A percentile compares a stretch with the other conserved stretches of the same genome.
phyloP scores from a whole-genome alignment of 1,284 basidiomycete genomes.

The Coniferiporia weirii region DNA sequence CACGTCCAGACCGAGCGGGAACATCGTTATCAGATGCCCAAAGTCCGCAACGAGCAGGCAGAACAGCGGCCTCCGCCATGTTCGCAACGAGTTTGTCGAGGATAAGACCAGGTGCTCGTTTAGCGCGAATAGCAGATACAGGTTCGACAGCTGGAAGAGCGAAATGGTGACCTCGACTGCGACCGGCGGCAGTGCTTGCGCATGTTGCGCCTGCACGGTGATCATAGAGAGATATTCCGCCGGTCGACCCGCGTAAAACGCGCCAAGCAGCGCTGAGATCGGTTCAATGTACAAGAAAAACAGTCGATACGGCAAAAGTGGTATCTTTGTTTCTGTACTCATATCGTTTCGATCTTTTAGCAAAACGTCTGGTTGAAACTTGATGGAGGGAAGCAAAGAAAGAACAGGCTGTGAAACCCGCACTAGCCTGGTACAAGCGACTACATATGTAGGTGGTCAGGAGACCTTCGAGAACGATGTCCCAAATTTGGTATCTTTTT shows the following conservation, averaged over 20 bases:
- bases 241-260: slow-evolving; percentile 42
- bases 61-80: slow-evolving; percentile 41
- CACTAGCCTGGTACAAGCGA: no score
- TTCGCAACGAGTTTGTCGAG: slow-evolving; percentile 35
- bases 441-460: no score
- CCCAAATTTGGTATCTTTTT: no score
- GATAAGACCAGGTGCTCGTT: slow-evolving; percentile 48
- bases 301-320: slow-evolving; percentile 32
- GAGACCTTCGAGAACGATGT: no score
- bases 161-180: slow-evolving; percentile 32
- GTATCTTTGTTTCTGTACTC: slow-evolving; percentile 11
- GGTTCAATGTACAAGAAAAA: slow-evolving; percentile 53
- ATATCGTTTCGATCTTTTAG: background rate
- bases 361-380: no score
- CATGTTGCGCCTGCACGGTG: background rate
- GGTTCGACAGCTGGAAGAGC: slow-evolving; percentile 44
- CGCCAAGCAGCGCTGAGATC: slow-evolving; percentile 43
- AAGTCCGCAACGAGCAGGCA: slow-evolving; percentile 45
- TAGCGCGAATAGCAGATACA: slow-evolving; percentile 49
- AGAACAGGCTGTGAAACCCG: no score
- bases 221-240: slow-evolving; percentile 32
- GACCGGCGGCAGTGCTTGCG: slow-evolving; percentile 23
- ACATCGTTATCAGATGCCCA: slow-evolving; percentile 44
- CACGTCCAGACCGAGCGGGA: slow-evolving; percentile 38
- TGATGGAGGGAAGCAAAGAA: no score